Conservation (phyloP, 2,329 filamentous ascomycete species). For the Aspergillus transmontanensis region DNA sequence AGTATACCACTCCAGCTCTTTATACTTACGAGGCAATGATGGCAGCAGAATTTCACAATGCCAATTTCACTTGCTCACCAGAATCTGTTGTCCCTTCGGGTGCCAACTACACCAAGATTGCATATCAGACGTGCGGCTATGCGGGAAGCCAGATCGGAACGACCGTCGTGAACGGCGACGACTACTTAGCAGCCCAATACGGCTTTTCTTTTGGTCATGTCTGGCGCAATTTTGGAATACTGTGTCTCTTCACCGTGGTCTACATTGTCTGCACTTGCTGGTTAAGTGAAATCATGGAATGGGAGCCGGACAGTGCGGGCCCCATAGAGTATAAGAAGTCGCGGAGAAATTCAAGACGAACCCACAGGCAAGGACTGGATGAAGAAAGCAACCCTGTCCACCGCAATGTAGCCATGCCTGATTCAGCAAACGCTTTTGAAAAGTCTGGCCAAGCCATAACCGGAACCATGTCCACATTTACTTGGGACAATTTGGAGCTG, state of each 20-base stretch:
- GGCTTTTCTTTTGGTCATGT: slow-evolving; percentile 55
- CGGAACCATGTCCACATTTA: slow-evolving; percentile 63
- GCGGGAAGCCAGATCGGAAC: slow-evolving; percentile 56
- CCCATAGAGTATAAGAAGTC: slow-evolving; percentile 67
- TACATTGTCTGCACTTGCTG: slow-evolving; percentile 70
- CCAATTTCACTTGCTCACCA: slow-evolving; percentile 57
- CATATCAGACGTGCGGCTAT: slow-evolving; percentile 60
- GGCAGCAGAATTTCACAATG: slow-evolving; percentile 61
- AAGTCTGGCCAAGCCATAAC: slow-evolving; percentile 39
- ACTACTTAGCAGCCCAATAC: slow-evolving; percentile 56
- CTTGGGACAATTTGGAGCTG: slow-evolving; percentile 67
- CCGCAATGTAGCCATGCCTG: slow-evolving; percentile 21
- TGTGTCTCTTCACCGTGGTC: slow-evolving; percentile 70
- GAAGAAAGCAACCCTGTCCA: slow-evolving; percentile 33
- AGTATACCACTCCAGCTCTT: slow-evolving; percentile 49
- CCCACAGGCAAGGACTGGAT: slow-evolving; percentile 18
- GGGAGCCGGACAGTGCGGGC: slow-evolving; percentile 61
- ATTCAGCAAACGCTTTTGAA: slow-evolving; percentile 21
- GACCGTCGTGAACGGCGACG: slow-evolving; percentile 53
- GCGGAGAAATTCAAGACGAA: slow-evolving; percentile 33
- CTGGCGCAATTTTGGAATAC: slow-evolving; percentile 72
- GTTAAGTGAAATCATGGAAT: slow-evolving; percentile 66
- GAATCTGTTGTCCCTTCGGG: slow-evolving; percentile 60
- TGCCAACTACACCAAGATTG: slow-evolving; percentile 50
- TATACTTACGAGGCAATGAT: slow-evolving; percentile 68